phyloP scores from a whole-genome alignment of 129 eudicot genomes.

The Escallonia herrerae region DNA sequence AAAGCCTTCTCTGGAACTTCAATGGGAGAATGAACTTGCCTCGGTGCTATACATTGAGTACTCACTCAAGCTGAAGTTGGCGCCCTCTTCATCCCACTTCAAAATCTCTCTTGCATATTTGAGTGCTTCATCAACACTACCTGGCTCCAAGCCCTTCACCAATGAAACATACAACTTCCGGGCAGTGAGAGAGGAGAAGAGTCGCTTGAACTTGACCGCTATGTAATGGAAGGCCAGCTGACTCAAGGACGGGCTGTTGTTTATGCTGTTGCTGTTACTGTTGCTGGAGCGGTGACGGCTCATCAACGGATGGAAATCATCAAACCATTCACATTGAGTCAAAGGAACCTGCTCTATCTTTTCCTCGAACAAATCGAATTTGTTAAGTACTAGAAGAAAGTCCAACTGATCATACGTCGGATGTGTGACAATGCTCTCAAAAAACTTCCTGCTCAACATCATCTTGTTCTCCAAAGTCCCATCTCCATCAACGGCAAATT shows the following conservation, averaged over 20 bases:
- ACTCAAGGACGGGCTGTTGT: conserved; percentile 71
- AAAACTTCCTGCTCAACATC: conserved; percentile 63
- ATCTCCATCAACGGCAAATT: conserved; percentile 39
- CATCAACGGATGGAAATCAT: conserved; percentile 73
- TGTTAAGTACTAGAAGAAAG: conserved; percentile 78
- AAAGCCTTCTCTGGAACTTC: conserved; percentile 9
- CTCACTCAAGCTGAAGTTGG: conserved; percentile 55
- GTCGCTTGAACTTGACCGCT: conserved; percentile 83
- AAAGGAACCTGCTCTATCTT: conserved; percentile 64
- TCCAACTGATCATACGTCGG: conserved; percentile 86
- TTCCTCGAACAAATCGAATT: conserved; percentile 78
- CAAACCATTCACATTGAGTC: conserved; percentile 80
- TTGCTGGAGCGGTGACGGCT: conserved; percentile 49
- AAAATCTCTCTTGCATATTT: conserved; percentile 86
- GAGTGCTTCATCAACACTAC: conserved; percentile 70
- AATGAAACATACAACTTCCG: conserved; percentile 72
- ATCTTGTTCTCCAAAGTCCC: conserved; percentile 70
- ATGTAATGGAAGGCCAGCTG: conserved; percentile 81
- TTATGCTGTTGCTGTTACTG: conserved; percentile 51
- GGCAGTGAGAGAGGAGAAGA: conserved; percentile 55
- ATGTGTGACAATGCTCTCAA: conserved; percentile 79
- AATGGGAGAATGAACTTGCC: conserved; percentile 49
- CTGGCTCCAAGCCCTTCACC: conserved; percentile 75
- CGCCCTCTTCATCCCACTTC: conserved; percentile 88
- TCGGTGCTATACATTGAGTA: conserved; percentile 63